Conservation (phyloP, 1,139 yeast species). For the Debaryomyces coudertii region DNA sequence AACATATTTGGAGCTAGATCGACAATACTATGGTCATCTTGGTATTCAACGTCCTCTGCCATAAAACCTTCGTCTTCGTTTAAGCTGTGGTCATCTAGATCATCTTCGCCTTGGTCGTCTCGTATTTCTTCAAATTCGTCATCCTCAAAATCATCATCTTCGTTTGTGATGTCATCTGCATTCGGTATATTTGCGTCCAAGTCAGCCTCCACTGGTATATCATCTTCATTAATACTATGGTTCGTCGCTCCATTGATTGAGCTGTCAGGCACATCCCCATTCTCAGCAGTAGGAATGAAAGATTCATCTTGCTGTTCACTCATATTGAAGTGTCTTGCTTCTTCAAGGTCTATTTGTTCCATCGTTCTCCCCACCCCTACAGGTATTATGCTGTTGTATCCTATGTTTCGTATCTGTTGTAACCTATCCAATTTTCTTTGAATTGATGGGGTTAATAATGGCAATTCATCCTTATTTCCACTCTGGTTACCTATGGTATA, state of each 20-base stretch:
- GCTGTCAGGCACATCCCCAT: slow-evolving; percentile 13
- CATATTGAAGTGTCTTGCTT: slow-evolving; percentile 19
- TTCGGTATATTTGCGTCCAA: slow-evolving; percentile 54
- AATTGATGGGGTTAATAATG: slow-evolving; percentile 29
- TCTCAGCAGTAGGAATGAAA: slow-evolving; percentile 18
- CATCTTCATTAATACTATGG: slow-evolving; percentile 9
- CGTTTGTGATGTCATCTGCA: slow-evolving; percentile 29
- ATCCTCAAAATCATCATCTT: slow-evolving; percentile 15
- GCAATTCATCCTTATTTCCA: slow-evolving; percentile 26
- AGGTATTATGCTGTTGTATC: slow-evolving; percentile 54
- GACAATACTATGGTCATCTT: slow-evolving; percentile 51
- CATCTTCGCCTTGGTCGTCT: slow-evolving; percentile 16
- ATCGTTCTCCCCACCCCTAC: slow-evolving; percentile 59
- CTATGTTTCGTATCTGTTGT: slow-evolving; percentile 47
- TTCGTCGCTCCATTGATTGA: slow-evolving; percentile 9
- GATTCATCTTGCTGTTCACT: slow-evolving; percentile 19
- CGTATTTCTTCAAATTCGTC: slow-evolving; percentile 15
- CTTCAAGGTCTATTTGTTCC: slow-evolving; percentile 45
- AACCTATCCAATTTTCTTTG: slow-evolving; percentile 46
- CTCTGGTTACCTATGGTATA: slow-evolving; percentile 30
- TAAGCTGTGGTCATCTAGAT: slow-evolving; percentile 21
- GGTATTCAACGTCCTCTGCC: slow-evolving; percentile 64
- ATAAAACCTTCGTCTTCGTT: slow-evolving; percentile 49
- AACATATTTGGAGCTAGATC: slow-evolving; percentile 21
- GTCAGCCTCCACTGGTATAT: slow-evolving; percentile 30